A percentile compares a stretch with the other conserved stretches of the same genome.
Evolutionary conservation across 1,139 yeast species (phyloP).

Genomic region (Protomyces arabidopsidicola): DNA sequence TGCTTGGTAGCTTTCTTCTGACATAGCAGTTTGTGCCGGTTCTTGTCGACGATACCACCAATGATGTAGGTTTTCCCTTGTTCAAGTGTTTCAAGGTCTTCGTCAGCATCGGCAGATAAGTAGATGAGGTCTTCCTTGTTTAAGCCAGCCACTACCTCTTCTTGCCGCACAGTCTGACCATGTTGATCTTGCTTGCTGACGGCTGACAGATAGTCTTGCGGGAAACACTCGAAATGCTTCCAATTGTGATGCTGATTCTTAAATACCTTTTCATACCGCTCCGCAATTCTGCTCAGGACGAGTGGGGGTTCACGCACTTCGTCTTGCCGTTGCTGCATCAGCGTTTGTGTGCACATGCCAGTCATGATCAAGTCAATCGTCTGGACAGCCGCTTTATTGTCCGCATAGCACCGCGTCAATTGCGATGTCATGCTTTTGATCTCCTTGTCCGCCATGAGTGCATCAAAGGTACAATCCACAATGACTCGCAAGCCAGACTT

Average conservation of each 20-base stretch:
- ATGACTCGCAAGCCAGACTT: constrained; percentile 46
- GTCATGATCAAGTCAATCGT: constrained; percentile 60
- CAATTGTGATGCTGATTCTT: constrained; percentile 56
- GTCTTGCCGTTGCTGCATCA: background rate
- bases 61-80: constrained; percentile 72
- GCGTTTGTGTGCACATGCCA: constrained; percentile 38
- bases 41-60: constrained; percentile 96
- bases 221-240: constrained; percentile 57
- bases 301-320: background rate
- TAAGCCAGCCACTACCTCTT: background rate
- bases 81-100: constrained; percentile 56
- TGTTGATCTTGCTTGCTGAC: constrained; percentile 37
- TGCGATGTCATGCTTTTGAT: constrained; percentile 73
- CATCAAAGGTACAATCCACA: constrained; percentile 87
- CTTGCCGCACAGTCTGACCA: background rate
- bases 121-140: constrained; percentile 53
- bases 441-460: constrained; percentile 75
- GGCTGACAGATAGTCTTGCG: constrained; percentile 44
- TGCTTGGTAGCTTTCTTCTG: constrained; percentile 70
- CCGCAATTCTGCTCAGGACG: constrained; percentile 45
- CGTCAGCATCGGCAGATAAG: constrained; percentile 82
- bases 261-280: constrained; percentile 63
- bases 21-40: constrained; percentile 79
- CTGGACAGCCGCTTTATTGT: constrained; percentile 58
- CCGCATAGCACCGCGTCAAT: constrained; percentile 74